Conservation (phyloP, 2,329 filamentous ascomycete species). For the Trichoderma guizhouense region DNA sequence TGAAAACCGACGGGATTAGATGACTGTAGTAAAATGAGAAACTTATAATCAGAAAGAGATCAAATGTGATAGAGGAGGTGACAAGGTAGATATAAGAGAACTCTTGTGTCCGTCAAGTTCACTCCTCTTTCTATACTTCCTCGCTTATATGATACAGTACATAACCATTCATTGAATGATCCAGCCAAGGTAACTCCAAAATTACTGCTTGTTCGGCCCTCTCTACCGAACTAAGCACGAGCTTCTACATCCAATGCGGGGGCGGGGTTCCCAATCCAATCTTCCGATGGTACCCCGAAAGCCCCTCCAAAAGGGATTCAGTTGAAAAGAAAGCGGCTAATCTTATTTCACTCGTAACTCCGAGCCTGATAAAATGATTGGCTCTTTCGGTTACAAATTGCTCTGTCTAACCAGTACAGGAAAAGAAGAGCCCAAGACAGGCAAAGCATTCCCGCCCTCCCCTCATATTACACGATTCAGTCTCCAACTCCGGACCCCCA, state of each 20-base stretch:
- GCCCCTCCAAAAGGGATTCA: neutral
- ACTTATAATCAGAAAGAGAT: neutral
- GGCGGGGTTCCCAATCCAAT: neutral
- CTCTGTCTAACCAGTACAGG: neutral
- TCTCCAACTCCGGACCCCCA: neutral
- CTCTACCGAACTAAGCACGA: neutral
- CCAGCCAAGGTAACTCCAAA: neutral
- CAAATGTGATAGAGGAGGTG: neutral
- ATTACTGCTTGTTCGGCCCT: neutral
- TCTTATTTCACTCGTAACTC: neutral
- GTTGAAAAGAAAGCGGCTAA: neutral
- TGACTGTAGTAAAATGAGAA: neutral
- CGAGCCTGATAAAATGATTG: neutral
- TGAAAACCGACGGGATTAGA: neutral
- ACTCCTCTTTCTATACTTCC: neutral
- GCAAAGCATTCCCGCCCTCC: neutral
- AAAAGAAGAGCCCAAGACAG: neutral
- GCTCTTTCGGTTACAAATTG: neutral
- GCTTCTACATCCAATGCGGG: neutral
- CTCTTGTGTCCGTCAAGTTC: neutral
- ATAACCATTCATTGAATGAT: neutral
- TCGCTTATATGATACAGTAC: neutral
- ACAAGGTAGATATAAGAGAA: neutral
- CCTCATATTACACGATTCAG: neutral
- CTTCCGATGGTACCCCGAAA: slow-evolving; percentile 3